Evolutionary conservation across 2,329 filamentous ascomycete species (phyloP), one percentile per base, ranked within the genome.

Genomic region (Biscogniauxia mediterranea): DNA sequence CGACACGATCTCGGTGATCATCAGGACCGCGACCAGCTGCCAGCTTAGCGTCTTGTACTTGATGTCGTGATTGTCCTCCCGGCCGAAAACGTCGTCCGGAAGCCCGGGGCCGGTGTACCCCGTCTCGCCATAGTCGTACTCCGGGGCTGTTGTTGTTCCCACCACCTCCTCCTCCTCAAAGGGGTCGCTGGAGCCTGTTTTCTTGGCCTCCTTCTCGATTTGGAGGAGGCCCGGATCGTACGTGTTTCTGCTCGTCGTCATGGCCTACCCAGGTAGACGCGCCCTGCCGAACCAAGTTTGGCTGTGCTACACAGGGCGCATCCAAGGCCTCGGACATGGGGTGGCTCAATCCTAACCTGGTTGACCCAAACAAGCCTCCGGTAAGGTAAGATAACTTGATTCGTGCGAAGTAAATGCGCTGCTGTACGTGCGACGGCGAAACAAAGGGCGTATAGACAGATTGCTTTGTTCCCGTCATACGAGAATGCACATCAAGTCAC

Each of bases 1-100:
- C 46, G 76, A 79, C 1, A 84, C 80, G 59, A 84, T 84, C 70
- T 85, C 83, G 15, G 82, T 80, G 55, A 85, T 82, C 82, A 84
- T 85, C 61, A 85, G 73, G 5, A 82, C 71, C 3, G 81, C 77
- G 3, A 83, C 81, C 42, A 83, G 73, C 46, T 76, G 79, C 83
- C 82, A 84, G 20, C 77, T 78, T 13, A 84, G 68, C 0, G 80
- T 83, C 66, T 83, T 83, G 74, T 84, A 85, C 62, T 81, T 79
- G 70, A 84, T 84, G 15, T 70, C 70, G 57, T 73, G 71, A 17
- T 57, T 64, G 5, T 70, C 65, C 58, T 73, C 71, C 57, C 74
- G 66, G 1, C 78, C 79, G 65, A 81, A 79, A 28, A 81, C 76
- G 58, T 80, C 79, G 13, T 71, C 68, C 6, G 71, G 63, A 2